A percentile compares a stretch with the other conserved stretches of the same genome.
Conservation (phyloP, 2,329 filamentous ascomycete genomes). For the Colletotrichum gloeosporioides region DNA sequence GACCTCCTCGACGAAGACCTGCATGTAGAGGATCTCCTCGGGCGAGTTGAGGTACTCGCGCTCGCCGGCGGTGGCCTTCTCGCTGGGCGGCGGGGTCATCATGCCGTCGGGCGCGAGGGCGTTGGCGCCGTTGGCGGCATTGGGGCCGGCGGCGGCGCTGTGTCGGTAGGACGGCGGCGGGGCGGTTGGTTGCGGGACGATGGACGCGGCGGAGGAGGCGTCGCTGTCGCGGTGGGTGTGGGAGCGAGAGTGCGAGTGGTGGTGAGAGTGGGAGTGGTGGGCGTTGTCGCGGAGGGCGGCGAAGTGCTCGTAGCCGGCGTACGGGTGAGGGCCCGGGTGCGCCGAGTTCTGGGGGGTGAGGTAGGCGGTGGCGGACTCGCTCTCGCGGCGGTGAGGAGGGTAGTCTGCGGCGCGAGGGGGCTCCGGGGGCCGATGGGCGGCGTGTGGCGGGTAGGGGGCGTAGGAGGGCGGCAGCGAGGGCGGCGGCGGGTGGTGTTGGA, state of each 20-base stretch:
- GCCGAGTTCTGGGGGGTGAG: constrained; percentile 31
- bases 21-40: constrained; percentile 88
- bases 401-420: constrained; percentile 2
- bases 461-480: constrained; percentile 1
- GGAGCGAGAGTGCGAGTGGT: constrained; percentile 19
- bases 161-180: constrained; percentile 32
- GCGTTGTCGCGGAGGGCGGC: background rate
- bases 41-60: constrained; percentile 72
- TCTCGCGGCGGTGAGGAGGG: constrained; percentile 14
- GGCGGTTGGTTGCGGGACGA: constrained; percentile 38
- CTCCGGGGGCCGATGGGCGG: background rate
- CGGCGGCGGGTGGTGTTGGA: background rate
- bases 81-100: constrained; percentile 45
- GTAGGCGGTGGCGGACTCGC: constrained; percentile 13
- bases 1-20: constrained; percentile 90
- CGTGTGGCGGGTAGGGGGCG: background rate
- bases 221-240: constrained; percentile 39
- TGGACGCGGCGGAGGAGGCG: constrained; percentile 43
- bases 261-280: constrained; percentile 28
- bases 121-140: constrained; percentile 30
- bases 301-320: constrained; percentile 3
- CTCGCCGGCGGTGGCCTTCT: constrained; percentile 40
- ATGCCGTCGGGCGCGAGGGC: constrained; percentile 33
- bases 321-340: constrained; percentile 25
- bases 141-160: constrained; percentile 22